phyloP scores from a whole-genome alignment of 805 yeast species.

The Candida alai region DNA sequence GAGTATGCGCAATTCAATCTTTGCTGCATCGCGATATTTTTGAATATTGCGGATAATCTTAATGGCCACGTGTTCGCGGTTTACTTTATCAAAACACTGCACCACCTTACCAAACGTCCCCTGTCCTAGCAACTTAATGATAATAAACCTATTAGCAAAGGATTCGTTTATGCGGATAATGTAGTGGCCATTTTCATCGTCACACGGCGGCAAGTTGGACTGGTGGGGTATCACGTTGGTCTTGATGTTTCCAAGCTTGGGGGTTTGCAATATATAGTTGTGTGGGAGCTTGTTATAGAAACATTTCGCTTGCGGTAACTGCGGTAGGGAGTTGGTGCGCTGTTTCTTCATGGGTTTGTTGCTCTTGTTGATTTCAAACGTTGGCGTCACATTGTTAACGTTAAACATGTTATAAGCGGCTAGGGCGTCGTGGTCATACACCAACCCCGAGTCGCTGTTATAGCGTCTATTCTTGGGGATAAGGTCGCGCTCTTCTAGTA shows the following conservation, averaged over 20 bases:
- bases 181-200: conserved; percentile 74
- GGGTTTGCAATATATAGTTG: conserved; percentile 29
- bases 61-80: conserved; percentile 71
- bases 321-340: conserved; percentile 42
- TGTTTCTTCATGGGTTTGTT: conserved; percentile 26
- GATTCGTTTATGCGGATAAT: conserved; percentile 53
- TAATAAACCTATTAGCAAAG: conserved; percentile 74
- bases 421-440: conserved; percentile 35
- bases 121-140: conserved; percentile 72
- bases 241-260: conserved; percentile 38
- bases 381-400: conserved; percentile 24
- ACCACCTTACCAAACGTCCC: conserved; percentile 93
- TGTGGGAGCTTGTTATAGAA: conserved; percentile 37
- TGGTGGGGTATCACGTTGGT: conserved; percentile 38
- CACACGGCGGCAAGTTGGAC: conserved; percentile 39
- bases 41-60: conserved; percentile 90
- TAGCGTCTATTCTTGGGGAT: conserved; percentile 20
- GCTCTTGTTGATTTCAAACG: conserved; percentile 1
- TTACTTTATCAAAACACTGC: conserved; percentile 67
- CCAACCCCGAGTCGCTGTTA: conserved; percentile 34
- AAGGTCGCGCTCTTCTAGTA: conserved; percentile 31
- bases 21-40: conserved; percentile 92
- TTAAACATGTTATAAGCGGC: conserved; percentile 43
- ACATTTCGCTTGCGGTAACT: conserved; percentile 42
- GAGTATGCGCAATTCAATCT: conserved; percentile 82